phyloP scores from a whole-genome alignment of 805 yeast species.

The Yarrowia sp. region DNA sequence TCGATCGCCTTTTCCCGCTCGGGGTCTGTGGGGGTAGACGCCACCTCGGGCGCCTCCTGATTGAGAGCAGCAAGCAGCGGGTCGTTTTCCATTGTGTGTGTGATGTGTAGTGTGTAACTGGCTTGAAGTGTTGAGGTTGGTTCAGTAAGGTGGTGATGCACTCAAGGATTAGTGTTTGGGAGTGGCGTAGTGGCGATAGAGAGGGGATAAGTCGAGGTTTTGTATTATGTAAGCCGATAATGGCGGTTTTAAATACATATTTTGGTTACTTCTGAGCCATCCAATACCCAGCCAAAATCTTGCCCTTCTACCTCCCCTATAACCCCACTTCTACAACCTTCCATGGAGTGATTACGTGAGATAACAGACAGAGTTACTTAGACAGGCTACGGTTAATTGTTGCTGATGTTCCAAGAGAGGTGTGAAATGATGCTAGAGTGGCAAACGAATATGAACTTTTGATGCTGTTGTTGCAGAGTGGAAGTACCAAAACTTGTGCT shows the following conservation, averaged over 20 bases:
- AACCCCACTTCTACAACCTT: background rate
- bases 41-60: conserved; percentile 45
- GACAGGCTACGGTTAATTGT: too few relatives aligned
- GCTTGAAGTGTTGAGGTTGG: background rate
- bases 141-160: background rate
- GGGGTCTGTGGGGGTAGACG: conserved; percentile 58
- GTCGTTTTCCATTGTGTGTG: conserved; percentile 44
- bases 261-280: too few relatives aligned
- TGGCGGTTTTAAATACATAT: too few relatives aligned
- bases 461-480: too few relatives aligned
- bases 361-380: background rate
- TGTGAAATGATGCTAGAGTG: too few relatives aligned
- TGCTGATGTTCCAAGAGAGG: too few relatives aligned
- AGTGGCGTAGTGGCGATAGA: conserved; percentile 14
- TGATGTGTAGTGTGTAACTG: background rate
- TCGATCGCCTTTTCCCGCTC: conserved; percentile 80
- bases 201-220: background rate
- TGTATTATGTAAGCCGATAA: too few relatives aligned
- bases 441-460: too few relatives aligned
- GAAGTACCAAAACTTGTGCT: too few relatives aligned
- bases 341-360: background rate
- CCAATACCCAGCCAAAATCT: too few relatives aligned
- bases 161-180: conserved; percentile 8
- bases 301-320: too few relatives aligned
- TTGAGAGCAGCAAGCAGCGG: conserved; percentile 49